These are phyloP conservation scores for Dendrothele bispora DNA, from an alignment of 768 basidiomycete species.

Conservation along the genomic window DNA sequence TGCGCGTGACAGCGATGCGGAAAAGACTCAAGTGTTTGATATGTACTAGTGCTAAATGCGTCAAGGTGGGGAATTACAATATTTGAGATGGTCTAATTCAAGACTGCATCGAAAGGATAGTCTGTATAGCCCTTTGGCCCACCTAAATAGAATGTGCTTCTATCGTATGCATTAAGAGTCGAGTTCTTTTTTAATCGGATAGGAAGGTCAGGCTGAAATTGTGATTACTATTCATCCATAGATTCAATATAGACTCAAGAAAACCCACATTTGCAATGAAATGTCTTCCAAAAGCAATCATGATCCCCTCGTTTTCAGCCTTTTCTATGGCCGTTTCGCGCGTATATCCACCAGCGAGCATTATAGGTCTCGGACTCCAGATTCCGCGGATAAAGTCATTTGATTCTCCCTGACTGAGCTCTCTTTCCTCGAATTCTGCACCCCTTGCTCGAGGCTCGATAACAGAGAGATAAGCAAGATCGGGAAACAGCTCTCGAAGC, in stretches of 20 bases:
- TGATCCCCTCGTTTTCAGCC: constrained; percentile 22
- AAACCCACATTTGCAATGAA: constrained; percentile 31
- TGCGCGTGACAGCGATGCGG: no score
- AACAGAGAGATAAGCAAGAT: constrained; percentile 46
- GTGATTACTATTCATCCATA: not conserved
- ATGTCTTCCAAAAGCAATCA: constrained; percentile 34
- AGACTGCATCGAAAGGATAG: constrained; percentile 22
- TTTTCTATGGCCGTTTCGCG: constrained; percentile 26
- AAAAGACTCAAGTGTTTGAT: no score
- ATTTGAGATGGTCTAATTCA: no score
- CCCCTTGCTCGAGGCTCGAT: constrained; percentile 26
- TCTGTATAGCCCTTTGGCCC: constrained; percentile 30
- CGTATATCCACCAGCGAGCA: constrained; percentile 31
- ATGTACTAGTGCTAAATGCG: no score
- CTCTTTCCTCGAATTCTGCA: constrained; percentile 5
- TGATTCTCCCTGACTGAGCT: constrained; percentile 5
- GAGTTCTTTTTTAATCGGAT: constrained; percentile 21
- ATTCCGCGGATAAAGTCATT: constrained; percentile 29
- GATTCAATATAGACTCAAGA: not conserved
- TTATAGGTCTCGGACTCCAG: constrained; percentile 29
- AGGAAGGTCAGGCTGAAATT: constrained; percentile 30
- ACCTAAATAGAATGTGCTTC: constrained; percentile 18
- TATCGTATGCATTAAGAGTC: constrained; percentile 17
- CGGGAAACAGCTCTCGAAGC: constrained; percentile 33
- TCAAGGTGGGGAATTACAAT: no score